Evolutionary conservation across 164 flowering plant genomes (phyloP), one percentile per base, ranked within the genome.

Genomic region (Annona cherimola): DNA sequence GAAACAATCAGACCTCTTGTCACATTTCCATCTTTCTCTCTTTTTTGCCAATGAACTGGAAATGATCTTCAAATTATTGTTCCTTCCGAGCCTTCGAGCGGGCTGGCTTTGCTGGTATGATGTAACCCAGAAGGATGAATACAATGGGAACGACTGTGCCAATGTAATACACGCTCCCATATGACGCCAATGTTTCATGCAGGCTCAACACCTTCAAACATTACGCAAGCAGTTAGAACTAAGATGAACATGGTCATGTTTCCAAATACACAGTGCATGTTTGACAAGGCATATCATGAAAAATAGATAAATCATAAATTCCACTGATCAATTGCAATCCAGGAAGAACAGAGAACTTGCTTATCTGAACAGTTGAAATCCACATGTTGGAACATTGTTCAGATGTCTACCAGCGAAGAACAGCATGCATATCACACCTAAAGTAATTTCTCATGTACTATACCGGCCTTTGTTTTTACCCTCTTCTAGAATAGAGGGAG

Each of bases 141-240:
- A 77, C 39, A 2, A 89, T 76, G 35, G 97, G 98, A 70, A 90
- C 4, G 55, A 92, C 67, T 68, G 96, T 94, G 67, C 93, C 94
- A 35, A 92, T 61, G 74, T 77, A 94, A 75, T 89, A 85, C 39
- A 94, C 97, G 59, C 98, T 94, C 50, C 84, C 84, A 64, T 87
- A 92, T 5, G 92, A 77, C 67, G 89, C 84, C 41, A 92, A 54
- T 18, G 97, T 92, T 77, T 92, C 97, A n/a, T 79, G 93, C 82
- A 92, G 41, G 87, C 93, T 90, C 80, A 92, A 74, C 60, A 94
- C 94, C 98, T 94, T 82, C 71, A 71, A 69, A 35, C 3, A 75
- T 40, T 14, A 41, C 39, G 43, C 9, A 41, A 11, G 41, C 16
- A 41, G 14, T 39, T 63, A 63, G 41, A 63, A 63, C 18, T 63